Evolutionary conservation across 2,329 filamentous ascomycete genomes (phyloP), one percentile per base, ranked within the genome.

Genomic region (Pseudocercospora musae): DNA sequence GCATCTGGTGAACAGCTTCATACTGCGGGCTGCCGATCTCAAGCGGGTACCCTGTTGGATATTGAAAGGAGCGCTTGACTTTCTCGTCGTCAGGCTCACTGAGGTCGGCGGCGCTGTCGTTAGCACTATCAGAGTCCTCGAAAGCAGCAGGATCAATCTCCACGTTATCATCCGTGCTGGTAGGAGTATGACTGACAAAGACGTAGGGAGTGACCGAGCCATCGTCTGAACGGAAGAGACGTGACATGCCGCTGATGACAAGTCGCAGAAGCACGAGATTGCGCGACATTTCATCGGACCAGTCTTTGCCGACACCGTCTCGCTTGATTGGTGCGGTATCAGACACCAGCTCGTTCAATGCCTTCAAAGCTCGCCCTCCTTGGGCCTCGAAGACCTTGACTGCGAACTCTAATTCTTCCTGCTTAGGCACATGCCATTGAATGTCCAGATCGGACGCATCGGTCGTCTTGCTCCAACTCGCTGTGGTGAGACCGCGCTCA

Each of bases 261-360:
- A 99, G 83, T 29, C 94, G 85, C 13, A 99, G 82, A 57, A 97
- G 88, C 11, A 94, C 91, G 60, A 99, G 83, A 68, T 96, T 92
- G 59, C 95, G 84, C 1, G 92, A 94, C 27, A 98, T 89, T 75
- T 99, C 96, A 74, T 99, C 95, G 0, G 94, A 97, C 95, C 95
- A 99, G 71, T 97, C 94, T 77, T 98, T 99, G 69, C 96, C 96
- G 75, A 94, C 96, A 40, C 95, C 95, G 68, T 93, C 94, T 60
- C 94, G 86, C 76, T 92, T 96, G 58, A 98, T 89, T 2, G 87
- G 89, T 1, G 92, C 89, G 37, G 89, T 85, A 50, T 91, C 88
- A 65, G 90, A 88, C 72, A 92, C 96, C n/a, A 99, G 83, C 7
- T 88, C 85, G 65, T 86, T 85, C 11, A 99, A 79, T 64, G 91